Base-by-base conservation (phyloP, 2,329 filamentous ascomycete species). In the Proliferodiscus dingleyae region DNA sequence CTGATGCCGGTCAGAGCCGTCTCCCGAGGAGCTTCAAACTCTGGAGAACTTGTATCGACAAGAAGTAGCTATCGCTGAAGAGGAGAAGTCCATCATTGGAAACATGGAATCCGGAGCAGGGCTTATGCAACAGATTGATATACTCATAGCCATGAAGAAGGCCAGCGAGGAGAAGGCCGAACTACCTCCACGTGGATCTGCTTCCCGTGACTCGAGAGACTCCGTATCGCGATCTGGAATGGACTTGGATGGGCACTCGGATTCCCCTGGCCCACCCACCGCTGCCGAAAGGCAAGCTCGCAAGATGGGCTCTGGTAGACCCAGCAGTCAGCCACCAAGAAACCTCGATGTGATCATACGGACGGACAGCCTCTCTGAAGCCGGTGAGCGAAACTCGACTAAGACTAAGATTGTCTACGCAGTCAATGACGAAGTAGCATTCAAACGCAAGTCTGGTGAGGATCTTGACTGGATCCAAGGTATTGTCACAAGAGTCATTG, bases 401-500 rank as follows among this genome's bases (percentile, higher is more conserved):
- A 61, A 57, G 32, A 54, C 74, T 46, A 80, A 79, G 60, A 70
- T 81, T 22, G 68, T 72, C 11, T 84, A 83, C 54, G 67, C 71
- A 47, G 77, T 78, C 53, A 76, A 76, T n/a, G 80, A 83, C 51
- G 75, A 81, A 47, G 81, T 85, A 4, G 81, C 80, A 0, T 85
- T 84, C 66, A 80, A 79, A 56, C 76, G 80, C 1, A 83, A 81
- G 58, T 60, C 67, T 6, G 70, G 52, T 16, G 73, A 71, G 62
- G 77, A 63, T 61, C 70, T 66, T 3, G 82, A 85, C 55, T 86
- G 81, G 73, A 90, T 90, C 45, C 77, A 90, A 38, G 87, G 87
- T 41, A 84, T 85, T 49, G 87, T 91, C 41, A 84, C 85, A 49
- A 78, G 80, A 42, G 83, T 91, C 11, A 74, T 81, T 42, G 86